Percentiles rank a stretch among this genome's conserved stretches.
phyloP scores from a whole-genome alignment of 1,284 basidiomycete genomes.

The Volvariella surrecta region DNA sequence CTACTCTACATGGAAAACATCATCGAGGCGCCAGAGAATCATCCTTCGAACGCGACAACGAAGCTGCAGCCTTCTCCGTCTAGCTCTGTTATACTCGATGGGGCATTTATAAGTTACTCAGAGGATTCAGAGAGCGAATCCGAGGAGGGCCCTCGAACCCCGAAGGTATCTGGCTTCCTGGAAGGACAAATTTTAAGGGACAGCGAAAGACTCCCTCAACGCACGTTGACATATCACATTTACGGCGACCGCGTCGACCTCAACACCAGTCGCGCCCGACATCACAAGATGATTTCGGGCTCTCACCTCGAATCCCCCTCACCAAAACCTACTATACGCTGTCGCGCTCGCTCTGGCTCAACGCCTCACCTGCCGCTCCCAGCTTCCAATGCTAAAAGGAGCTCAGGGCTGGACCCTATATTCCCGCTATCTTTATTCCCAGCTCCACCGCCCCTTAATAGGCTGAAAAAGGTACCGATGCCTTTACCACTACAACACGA shows the following conservation, averaged over 20 bases:
- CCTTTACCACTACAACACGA: slow-evolving; percentile 19
- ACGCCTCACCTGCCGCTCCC: neutral
- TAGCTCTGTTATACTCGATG: neutral
- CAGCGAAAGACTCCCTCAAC: neutral
- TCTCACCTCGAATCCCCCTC: neutral
- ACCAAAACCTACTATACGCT: neutral
- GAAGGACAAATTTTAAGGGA: neutral
- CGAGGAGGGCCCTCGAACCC: neutral
- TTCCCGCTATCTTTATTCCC: slow-evolving; percentile 32
- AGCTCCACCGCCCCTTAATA: slow-evolving; percentile 29
- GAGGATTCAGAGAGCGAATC: slow-evolving; percentile 1
- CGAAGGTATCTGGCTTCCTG: neutral
- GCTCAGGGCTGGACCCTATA: slow-evolving; percentile 9
- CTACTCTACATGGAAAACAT: neutral
- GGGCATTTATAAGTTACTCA: neutral
- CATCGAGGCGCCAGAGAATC: too few species aligned
- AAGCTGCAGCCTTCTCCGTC: neutral
- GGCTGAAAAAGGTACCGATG: slow-evolving; percentile 27
- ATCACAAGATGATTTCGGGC: neutral
- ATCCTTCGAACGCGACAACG: neutral
- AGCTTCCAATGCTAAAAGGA: neutral
- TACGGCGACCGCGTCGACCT: neutral
- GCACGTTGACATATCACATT: neutral
- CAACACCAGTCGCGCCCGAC: neutral
- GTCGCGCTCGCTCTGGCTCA: neutral